These are phyloP conservation scores for Esteya vermicola DNA, from an alignment of 2,329 filamentous ascomycete genomes.

Conservation along the genomic window DNA sequence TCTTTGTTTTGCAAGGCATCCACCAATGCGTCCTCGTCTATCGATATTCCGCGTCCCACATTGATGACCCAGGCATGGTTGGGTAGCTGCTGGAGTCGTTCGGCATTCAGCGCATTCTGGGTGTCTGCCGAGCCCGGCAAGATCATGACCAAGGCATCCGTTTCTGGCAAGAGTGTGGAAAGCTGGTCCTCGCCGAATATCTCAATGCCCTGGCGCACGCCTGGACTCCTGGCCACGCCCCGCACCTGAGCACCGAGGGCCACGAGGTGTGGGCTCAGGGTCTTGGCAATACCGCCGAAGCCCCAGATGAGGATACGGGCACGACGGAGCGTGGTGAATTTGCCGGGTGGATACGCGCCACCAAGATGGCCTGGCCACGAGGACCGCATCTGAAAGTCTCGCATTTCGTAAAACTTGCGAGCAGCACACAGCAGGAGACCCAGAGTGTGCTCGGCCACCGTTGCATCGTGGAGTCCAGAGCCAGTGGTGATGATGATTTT, in stretches of 20 bases:
- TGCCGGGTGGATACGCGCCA: constrained; percentile 22
- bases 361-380: constrained; percentile 32
- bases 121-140: constrained; percentile 26
- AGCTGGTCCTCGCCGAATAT: constrained; percentile 26
- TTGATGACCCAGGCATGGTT: constrained; percentile 30
- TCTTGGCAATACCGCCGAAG: constrained; percentile 34
- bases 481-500: constrained; percentile 27
- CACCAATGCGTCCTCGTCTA: constrained; percentile 34
- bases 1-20: constrained; percentile 26
- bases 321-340: constrained; percentile 28
- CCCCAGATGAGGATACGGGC: constrained; percentile 32
- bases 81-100: constrained; percentile 23
- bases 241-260: constrained; percentile 39
- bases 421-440: constrained; percentile 26
- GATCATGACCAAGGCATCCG: constrained; percentile 35
- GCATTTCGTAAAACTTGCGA: constrained; percentile 27
- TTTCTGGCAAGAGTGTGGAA: constrained; percentile 22
- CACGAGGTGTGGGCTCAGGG: constrained; percentile 23
- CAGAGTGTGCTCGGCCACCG: constrained; percentile 33
- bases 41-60: constrained; percentile 28
- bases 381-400: constrained; percentile 27
- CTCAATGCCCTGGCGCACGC: constrained; percentile 36
- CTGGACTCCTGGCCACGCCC: constrained; percentile 40
- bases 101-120: constrained; percentile 23
- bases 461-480: constrained; percentile 30